Conservation (phyloP, 2,329 filamentous ascomycete genomes). For the Iodosphaeria phyllophila region DNA sequence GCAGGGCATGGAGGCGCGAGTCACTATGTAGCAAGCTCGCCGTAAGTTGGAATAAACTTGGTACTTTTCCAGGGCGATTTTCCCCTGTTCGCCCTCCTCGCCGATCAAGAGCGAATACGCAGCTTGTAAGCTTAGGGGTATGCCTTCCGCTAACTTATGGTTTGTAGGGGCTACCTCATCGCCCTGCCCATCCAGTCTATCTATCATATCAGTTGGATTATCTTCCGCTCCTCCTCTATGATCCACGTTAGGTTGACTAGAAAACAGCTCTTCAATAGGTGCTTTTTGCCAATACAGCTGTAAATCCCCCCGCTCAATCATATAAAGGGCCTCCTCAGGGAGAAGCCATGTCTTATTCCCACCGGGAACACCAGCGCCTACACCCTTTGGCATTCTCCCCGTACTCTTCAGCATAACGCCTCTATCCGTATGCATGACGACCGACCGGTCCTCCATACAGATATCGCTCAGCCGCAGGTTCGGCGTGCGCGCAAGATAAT, state of each 20-base stretch:
- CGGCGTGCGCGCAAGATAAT: constrained; percentile 9
- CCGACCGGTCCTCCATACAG: constrained; percentile 29
- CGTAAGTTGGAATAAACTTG: constrained; percentile 77
- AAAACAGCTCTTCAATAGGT: constrained; percentile 28
- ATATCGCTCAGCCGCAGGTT: too few relatives aligned
- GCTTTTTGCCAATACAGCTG: constrained; percentile 67
- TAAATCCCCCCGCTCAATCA: constrained; percentile 72
- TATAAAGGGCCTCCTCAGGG: constrained; percentile 78
- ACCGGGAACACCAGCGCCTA: constrained; percentile 32
- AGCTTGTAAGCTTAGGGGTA: constrained; percentile 82
- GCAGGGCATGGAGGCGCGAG: constrained; percentile 35
- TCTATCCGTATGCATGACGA: constrained; percentile 47
- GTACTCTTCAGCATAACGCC: constrained; percentile 60
- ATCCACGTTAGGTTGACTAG: constrained; percentile 11
- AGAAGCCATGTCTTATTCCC: constrained; percentile 60
- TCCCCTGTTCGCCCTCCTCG: constrained; percentile 39
- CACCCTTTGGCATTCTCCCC: constrained; percentile 41
- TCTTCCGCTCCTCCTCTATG: constrained; percentile 11
- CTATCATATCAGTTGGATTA: too few relatives aligned
- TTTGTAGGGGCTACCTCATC: constrained; percentile 5
- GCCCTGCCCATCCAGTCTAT: too few relatives aligned
- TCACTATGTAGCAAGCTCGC: constrained; percentile 63
- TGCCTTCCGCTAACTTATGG: constrained; percentile 22
- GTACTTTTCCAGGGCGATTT: constrained; percentile 57
- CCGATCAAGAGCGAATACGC: constrained; percentile 77